A percentile compares a stretch with the other conserved stretches of the same genome.
Evolutionary conservation across 2,329 filamentous ascomycete genomes (phyloP).

Genomic region (Monilinia vaccinii-corymbosi): DNA sequence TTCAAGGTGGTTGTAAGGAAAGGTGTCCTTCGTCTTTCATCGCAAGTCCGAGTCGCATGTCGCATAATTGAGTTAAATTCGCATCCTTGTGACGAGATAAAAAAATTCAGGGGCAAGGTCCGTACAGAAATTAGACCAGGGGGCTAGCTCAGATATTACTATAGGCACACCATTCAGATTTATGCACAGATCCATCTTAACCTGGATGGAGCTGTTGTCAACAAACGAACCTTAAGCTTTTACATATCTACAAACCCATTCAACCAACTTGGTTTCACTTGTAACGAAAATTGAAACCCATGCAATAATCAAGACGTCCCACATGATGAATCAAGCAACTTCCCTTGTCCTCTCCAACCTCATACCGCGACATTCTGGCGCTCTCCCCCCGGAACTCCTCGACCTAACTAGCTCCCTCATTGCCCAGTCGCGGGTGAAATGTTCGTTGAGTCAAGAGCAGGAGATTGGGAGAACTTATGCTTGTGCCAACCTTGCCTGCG

Average conservation of each 20-base stretch:
- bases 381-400: constrained; percentile 59
- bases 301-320: background rate
- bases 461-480: constrained; percentile 79
- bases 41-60: too few relatives aligned
- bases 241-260: background rate
- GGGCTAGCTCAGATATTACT: background rate
- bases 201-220: background rate
- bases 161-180: too few relatives aligned
- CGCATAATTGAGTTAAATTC: background rate
- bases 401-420: constrained; percentile 65
- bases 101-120: constrained; percentile 9
- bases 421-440: constrained; percentile 70
- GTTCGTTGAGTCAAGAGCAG: constrained; percentile 73
- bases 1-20: background rate
- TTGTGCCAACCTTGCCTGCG: constrained; percentile 84
- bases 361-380: constrained; percentile 61
- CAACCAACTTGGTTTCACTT: background rate
- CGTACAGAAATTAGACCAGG: background rate
- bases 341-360: constrained; percentile 66
- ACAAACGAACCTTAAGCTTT: background rate
- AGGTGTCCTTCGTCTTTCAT: background rate
- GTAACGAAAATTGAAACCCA: background rate
- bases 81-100: background rate
- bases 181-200: too few relatives aligned
- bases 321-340: constrained; percentile 61